phyloP scores from a whole-genome alignment of 2,329 filamentous ascomycete species.

The Leptodontidium sp. region DNA sequence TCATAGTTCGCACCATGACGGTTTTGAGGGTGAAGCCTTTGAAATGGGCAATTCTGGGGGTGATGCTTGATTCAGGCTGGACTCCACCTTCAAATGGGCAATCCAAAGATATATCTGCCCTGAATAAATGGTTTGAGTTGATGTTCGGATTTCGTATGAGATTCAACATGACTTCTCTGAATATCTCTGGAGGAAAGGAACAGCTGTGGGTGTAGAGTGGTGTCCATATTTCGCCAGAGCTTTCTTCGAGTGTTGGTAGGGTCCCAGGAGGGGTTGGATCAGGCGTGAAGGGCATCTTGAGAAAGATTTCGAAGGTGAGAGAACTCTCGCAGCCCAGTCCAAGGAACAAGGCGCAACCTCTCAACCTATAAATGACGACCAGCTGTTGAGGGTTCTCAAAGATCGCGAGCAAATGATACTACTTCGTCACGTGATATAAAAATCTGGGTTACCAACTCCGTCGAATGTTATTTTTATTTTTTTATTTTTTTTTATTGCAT shows the following conservation, averaged over 20 bases:
- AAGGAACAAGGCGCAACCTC: background rate
- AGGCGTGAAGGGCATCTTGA: constrained; percentile 31
- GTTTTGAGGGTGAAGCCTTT: constrained; percentile 59
- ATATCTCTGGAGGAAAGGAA: constrained; percentile 69
- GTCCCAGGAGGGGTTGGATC: constrained; percentile 45
- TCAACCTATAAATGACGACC: background rate
- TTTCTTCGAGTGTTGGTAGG: constrained; percentile 49
- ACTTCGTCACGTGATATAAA: too few relatives aligned
- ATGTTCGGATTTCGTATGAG: constrained; percentile 81
- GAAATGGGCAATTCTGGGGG: constrained; percentile 55
- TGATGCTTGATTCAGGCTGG: constrained; percentile 44
- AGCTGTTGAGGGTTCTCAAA: background rate
- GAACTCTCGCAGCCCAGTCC: background rate
- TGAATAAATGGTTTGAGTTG: constrained; percentile 79
- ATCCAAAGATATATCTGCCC: constrained; percentile 76
- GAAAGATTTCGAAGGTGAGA: background rate
- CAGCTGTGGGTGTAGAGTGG: constrained; percentile 65
- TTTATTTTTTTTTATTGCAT: too few relatives aligned
- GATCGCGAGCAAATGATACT: too few relatives aligned
- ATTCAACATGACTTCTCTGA: constrained; percentile 74
- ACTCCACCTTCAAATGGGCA: constrained; percentile 47
- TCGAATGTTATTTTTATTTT: too few relatives aligned
- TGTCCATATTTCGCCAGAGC: constrained; percentile 55
- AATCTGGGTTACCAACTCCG: too few relatives aligned
- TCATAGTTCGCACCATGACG: constrained; percentile 76